These are phyloP conservation scores for Nemania diffusa DNA, from an alignment of 2,329 filamentous ascomycete species.

Conservation along the genomic window DNA sequence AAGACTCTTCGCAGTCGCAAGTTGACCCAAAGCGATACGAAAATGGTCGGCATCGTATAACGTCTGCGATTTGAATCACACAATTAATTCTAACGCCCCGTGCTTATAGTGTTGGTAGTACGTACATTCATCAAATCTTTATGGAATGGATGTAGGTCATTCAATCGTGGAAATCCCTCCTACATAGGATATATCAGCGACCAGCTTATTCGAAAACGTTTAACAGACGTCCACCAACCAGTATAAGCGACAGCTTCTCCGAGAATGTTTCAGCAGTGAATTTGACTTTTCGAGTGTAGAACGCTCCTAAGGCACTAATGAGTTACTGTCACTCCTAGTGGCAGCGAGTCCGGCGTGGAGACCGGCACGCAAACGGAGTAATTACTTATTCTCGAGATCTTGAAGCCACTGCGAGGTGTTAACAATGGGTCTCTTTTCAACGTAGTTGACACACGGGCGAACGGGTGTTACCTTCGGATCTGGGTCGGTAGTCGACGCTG, in stretches of 20 bases:
- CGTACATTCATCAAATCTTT: conserved; percentile 73
- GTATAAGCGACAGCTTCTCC: conserved; percentile 75
- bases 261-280: conserved; percentile 97
- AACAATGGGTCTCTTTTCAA: background rate
- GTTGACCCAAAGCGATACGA: conserved; percentile 92
- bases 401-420: conserved; percentile 74
- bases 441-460: background rate
- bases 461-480: conserved; percentile 68
- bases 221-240: conserved; percentile 22
- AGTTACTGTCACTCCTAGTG: conserved; percentile 4
- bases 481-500: conserved; percentile 94
- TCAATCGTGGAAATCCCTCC: conserved; percentile 87
- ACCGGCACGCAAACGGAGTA: background rate
- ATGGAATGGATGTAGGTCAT: conserved; percentile 95
- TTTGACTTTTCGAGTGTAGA: conserved; percentile 98
- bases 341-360: background rate
- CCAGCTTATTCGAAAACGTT: too few relatives aligned
- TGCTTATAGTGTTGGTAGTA: background rate
- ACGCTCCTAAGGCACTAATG: conserved; percentile 61
- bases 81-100: background rate
- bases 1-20: conserved; percentile 94
- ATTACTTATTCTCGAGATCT: conserved; percentile 83
- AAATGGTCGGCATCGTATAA: conserved; percentile 99
- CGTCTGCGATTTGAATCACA: conserved; percentile 66
- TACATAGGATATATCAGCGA: conserved; percentile 22